phyloP scores from a whole-genome alignment of 2,329 filamentous ascomycete genomes.

The Pleomassaria siparia region DNA sequence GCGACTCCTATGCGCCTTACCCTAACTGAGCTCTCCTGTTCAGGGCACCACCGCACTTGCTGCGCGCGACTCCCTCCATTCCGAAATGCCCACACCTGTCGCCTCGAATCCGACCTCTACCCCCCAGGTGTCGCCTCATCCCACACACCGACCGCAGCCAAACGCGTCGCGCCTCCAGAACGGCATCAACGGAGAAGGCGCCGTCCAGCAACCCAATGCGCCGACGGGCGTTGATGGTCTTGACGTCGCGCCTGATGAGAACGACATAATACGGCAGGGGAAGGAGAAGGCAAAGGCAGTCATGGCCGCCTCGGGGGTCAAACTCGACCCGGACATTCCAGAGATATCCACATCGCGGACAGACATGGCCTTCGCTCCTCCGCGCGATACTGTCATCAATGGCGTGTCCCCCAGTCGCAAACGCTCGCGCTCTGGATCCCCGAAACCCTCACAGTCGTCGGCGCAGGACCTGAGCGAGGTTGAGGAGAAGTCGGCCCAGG shows the following conservation, averaged over 20 bases:
- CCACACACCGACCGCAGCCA: slow-evolving; percentile 23
- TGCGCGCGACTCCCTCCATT: slow-evolving; percentile 22
- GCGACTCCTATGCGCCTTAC: slow-evolving; percentile 30
- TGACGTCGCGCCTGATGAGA: slow-evolving; percentile 31
- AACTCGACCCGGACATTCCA: slow-evolving; percentile 33
- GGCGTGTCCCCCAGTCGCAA: slow-evolving; percentile 56
- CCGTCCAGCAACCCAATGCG: slow-evolving; percentile 36
- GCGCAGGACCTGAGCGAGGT: slow-evolving; percentile 39
- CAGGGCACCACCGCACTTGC: slow-evolving; percentile 31
- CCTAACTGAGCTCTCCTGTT: slow-evolving; percentile 20
- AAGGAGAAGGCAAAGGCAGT: slow-evolving; percentile 64
- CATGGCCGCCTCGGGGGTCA: slow-evolving; percentile 55
- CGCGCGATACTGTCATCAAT: slow-evolving; percentile 45
- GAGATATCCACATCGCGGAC: slow-evolving; percentile 23
- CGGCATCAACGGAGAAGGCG: slow-evolving; percentile 33
- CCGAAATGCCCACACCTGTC: slow-evolving; percentile 42
- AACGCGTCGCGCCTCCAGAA: slow-evolving; percentile 33
- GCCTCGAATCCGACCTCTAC: slow-evolving; percentile 17
- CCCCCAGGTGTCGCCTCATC: slow-evolving; percentile 20
- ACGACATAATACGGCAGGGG: slow-evolving; percentile 56
- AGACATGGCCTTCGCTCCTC: slow-evolving; percentile 32
- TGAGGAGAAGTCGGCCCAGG: slow-evolving; percentile 37
- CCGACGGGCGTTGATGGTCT: slow-evolving; percentile 26
- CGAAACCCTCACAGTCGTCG: slow-evolving; percentile 47
- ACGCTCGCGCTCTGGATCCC: slow-evolving; percentile 61